phyloP scores from a whole-genome alignment of 768 basidiomycete genomes.

The Boletus eberwhitei region DNA sequence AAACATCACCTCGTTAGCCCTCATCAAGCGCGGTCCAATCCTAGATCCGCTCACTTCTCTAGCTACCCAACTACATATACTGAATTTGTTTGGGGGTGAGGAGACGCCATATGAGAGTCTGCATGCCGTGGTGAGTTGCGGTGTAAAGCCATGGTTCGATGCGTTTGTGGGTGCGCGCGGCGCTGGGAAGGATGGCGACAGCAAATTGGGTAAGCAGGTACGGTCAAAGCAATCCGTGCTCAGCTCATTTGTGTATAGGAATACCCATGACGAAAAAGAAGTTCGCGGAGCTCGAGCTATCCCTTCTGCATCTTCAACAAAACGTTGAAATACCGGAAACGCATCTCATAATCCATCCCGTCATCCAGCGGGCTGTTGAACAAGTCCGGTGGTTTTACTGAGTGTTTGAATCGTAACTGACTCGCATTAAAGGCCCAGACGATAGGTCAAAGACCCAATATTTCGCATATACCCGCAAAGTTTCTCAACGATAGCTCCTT shows the following conservation, averaged over 20 bases:
- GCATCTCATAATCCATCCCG: constrained; percentile 86
- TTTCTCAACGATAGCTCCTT: constrained; percentile 85
- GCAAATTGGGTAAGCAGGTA: constrained; percentile 65
- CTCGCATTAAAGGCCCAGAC: constrained; percentile 39
- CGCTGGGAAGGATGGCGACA: constrained; percentile 71
- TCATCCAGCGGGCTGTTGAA: constrained; percentile 85
- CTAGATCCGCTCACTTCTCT: constrained; percentile 81
- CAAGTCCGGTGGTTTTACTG: constrained; percentile 36
- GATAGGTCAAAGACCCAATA: constrained; percentile 60
- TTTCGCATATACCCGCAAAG: constrained; percentile 69
- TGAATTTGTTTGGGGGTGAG: constrained; percentile 87
- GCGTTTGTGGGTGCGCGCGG: constrained; percentile 89
- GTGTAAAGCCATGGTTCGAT: constrained; percentile 98
- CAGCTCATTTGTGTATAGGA: constrained; percentile 36
- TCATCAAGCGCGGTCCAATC: constrained; percentile 88
- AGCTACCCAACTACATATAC: constrained; percentile 81
- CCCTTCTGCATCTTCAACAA: constrained; percentile 91
- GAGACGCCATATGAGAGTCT: constrained; percentile 93
- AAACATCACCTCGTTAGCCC: constrained; percentile 81
- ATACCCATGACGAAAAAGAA: constrained; percentile 99
- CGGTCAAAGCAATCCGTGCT: not conserved
- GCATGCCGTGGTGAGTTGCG: constrained; percentile 91
- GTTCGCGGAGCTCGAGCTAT: constrained; percentile 95
- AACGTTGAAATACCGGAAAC: constrained; percentile 99
- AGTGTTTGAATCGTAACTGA: constrained; percentile 31